A percentile compares a stretch with the other conserved stretches of the same genome.
Conservation (phyloP, 352 stramenopile genomes). For the Globisporangium megalacanthum region DNA sequence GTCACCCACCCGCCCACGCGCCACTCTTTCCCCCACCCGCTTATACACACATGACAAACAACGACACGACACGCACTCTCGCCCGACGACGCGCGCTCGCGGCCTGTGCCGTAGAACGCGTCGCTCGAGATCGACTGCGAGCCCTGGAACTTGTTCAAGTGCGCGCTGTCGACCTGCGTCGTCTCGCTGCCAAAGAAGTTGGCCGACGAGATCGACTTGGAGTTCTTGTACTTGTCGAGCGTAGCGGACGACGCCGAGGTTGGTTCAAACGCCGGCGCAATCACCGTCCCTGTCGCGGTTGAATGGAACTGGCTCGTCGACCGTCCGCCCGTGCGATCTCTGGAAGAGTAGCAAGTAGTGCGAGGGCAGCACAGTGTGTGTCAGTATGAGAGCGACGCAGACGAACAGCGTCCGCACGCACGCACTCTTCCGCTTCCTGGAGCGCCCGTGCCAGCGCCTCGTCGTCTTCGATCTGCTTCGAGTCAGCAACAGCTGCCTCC, state of each 20-base stretch:
- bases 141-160: slow-evolving; percentile 72
- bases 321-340: slow-evolving; percentile 16
- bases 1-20: neutral
- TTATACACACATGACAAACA: neutral
- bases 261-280: slow-evolving; percentile 5
- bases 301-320: slow-evolving; percentile 12
- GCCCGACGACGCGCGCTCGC: slow-evolving; percentile 49
- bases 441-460: slow-evolving; percentile 77
- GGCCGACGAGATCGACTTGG: slow-evolving; percentile 88
- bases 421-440: slow-evolving; percentile 77
- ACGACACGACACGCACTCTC: slow-evolving; percentile 37
- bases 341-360: slow-evolving; percentile 7
- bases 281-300: neutral
- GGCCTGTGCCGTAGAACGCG: slow-evolving; percentile 70
- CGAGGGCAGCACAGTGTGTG: neutral
- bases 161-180: slow-evolving; percentile 42
- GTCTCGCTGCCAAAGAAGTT: slow-evolving; percentile 85
- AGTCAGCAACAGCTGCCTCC: slow-evolving; percentile 19
- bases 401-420: slow-evolving; percentile 19
- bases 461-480: slow-evolving; percentile 86
- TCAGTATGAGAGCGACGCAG: neutral
- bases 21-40: neutral
- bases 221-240: slow-evolving; percentile 91
- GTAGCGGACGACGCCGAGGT: slow-evolving; percentile 28
- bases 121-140: slow-evolving; percentile 86